Base-by-base conservation (phyloP, 352 stramenopile species). In the Elongisporangium prolatum region DNA sequence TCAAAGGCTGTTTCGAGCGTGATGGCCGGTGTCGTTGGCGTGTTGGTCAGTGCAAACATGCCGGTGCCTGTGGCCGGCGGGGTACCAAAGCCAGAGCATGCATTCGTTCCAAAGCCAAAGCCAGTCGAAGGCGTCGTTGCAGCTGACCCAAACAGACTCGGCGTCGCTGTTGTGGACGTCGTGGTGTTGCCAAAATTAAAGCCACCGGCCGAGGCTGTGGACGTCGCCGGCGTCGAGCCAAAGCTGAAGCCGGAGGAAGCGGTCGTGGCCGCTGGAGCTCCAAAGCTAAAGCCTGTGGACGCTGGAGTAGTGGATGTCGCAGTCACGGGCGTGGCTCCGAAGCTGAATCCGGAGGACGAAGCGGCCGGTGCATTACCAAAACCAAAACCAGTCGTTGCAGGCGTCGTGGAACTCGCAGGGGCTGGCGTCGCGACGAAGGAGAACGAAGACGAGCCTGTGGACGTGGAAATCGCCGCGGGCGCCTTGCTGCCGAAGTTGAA, bases 1-100 rank as follows among this genome's bases (percentile, higher is more conserved):
- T 92, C 84, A 28, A 92, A 91, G 20, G 66, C 69, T 38, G 83
- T 94, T 57, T 94, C 84, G 22, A 94, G 55, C 24, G 82, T 87
- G 38, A 94, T 86, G 2, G 74, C 61, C 28, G 78, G 69, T 10
- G 55, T 58, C 40, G 69, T 64, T 50, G 47, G 53, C 38, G 21
- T 50, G 22, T 34, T 67, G 21, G 48, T 20, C 50, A 48, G 49
- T 49, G 49, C 37, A 67, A 64, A 21, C 38, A 50, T 67, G 24
- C 22, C 50, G 9, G 54, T 28, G 49, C 52, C 56, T 25, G 66
- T 50, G 59, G 60, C 49, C 18, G 54, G 20, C 9, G 50, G 37
- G 50, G 28, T 16, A 13, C 51, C 51, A 56, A 56, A 56, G 21
- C 51, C 51, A 2, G 55, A 8, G 0, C 53, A n/a, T 2, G 58